These are phyloP conservation scores for Epichloe gansuensis DNA, from an alignment of 2,329 filamentous ascomycete genomes.

Conservation along the genomic window DNA sequence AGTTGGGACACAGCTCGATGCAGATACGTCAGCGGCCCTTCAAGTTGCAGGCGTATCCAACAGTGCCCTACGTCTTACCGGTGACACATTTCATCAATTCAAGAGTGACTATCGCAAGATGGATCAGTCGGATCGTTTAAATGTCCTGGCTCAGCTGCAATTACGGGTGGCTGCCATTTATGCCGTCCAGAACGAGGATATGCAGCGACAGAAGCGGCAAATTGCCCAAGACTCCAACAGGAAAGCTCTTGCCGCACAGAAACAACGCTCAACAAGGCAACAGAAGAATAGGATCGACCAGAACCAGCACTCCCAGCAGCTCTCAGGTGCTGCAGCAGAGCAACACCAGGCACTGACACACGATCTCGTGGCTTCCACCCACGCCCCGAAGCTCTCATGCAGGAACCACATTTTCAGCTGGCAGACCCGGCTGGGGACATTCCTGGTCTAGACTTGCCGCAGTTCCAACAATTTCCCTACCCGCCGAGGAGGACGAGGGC, in stretches of 20 bases:
- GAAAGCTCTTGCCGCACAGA: constrained; percentile 14
- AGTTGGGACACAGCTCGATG: constrained; percentile 14
- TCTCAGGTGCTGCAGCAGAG: constrained; percentile 7
- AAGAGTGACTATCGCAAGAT: constrained; percentile 31
- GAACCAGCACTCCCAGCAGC: neutral
- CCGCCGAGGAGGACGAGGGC: constrained; percentile 20
- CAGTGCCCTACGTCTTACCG: constrained; percentile 26
- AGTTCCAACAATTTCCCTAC: constrained; percentile 18
- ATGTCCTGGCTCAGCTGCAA: constrained; percentile 27
- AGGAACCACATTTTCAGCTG: constrained; percentile 17
- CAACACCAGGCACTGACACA: constrained; percentile 4
- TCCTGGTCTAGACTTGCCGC: constrained; percentile 3
- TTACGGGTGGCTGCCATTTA: constrained; percentile 32
- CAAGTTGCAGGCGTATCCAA: constrained; percentile 28
- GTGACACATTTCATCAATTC: constrained; percentile 32
- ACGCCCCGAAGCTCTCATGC: constrained; percentile 15
- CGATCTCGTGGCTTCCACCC: constrained; percentile 3
- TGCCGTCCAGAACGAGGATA: constrained; percentile 31
- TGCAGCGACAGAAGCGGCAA: constrained; percentile 27
- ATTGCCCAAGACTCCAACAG: constrained; percentile 25
- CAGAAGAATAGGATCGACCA: constrained; percentile 3
- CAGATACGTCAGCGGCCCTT: constrained; percentile 25
- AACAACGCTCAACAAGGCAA: constrained; percentile 15
- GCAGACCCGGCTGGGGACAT: constrained; percentile 8
- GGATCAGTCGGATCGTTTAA: constrained; percentile 26